Evolutionary conservation across 805 yeast species (phyloP), one percentile per base, ranked within the genome.

Genomic region (Wickerhamiella bombiphila): DNA sequence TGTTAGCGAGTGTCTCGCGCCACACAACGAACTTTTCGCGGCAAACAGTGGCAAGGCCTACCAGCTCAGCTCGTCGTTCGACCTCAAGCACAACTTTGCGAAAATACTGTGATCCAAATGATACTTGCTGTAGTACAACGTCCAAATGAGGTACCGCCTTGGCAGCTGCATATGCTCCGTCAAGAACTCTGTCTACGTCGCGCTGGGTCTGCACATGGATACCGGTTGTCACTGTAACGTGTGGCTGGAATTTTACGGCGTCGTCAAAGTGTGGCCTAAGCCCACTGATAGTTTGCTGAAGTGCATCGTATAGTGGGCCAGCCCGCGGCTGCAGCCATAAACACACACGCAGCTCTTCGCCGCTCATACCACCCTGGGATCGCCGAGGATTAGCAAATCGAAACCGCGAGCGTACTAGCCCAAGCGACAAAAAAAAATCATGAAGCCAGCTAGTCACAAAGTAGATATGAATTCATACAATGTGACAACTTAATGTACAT

Each of bases 311-410:
- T 17, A 76, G 58, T 24, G 66, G 65, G 33, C 67, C 68, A 15
- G 60, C 61, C 38, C 63, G 69, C 2, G 93, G 93, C 53, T 76
- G 73, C 32, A 77, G 72, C 93, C 93, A 80, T 36, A 80, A 62
- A n/a, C n/a, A n/a, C n/a, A n/a, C n/a, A n/a, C n/a, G n/a, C n/a
- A n/a, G n/a, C n/a, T n/a, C n/a, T n/a, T n/a, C n/a, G n/a, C n/a
- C n/a, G n/a, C n/a, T n/a, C n/a, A n/a, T n/a, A n/a, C n/a, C n/a
- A n/a, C n/a, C n/a, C n/a, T n/a, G n/a, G n/a, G n/a, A n/a, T n/a
- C n/a, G n/a, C n/a, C n/a, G n/a, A n/a, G n/a, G n/a, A n/a, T n/a
- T n/a, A n/a, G n/a, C n/a, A n/a, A n/a, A n/a, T n/a, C n/a, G n/a
- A n/a, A n/a, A n/a, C n/a, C n/a, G n/a, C n/a, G n/a, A n/a, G n/a